These are phyloP conservation scores for Diplodia scrobiculata DNA, from an alignment of 2,329 filamentous ascomycete species.

Conservation along the genomic window DNA sequence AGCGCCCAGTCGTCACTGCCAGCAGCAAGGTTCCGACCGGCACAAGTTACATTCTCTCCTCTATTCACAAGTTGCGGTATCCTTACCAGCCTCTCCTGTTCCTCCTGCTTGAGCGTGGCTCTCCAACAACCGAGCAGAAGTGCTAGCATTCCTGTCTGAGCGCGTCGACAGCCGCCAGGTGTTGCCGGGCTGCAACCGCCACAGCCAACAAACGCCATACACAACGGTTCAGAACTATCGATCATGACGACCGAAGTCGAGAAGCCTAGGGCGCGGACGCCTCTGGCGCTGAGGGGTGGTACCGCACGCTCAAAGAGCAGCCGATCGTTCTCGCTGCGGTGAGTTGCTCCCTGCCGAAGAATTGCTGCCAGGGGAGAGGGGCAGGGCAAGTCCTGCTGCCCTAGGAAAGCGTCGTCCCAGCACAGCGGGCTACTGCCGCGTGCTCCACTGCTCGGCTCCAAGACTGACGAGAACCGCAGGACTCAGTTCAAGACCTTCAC, in stretches of 20 bases:
- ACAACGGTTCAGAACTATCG: neutral
- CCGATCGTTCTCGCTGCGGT: slow-evolving; percentile 29
- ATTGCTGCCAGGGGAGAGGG: slow-evolving; percentile 22
- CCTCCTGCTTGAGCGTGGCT: neutral
- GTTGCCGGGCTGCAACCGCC: neutral
- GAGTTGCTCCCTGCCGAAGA: slow-evolving; percentile 3
- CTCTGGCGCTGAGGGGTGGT: slow-evolving; percentile 19
- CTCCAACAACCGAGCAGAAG: neutral
- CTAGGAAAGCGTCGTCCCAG: no score
- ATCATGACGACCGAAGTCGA: slow-evolving; percentile 25
- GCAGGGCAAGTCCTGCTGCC: neutral
- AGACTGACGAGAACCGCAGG: slow-evolving; percentile 34
- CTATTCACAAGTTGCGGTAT: neutral
- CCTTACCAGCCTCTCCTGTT: neutral
- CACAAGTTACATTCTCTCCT: slow-evolving; percentile 18
- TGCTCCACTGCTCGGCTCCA: no score
- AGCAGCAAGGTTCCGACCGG: slow-evolving; percentile 8
- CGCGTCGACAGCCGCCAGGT: neutral
- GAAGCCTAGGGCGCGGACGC: slow-evolving; percentile 13
- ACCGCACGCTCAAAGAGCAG: slow-evolving; percentile 17
- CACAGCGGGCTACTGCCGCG: no score
- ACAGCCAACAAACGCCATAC: neutral
- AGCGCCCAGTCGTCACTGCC: neutral
- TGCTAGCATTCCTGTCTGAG: neutral
- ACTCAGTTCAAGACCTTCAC: slow-evolving; percentile 48